phyloP scores from a whole-genome alignment of 805 yeast species.

The Barnettozyma populi region DNA sequence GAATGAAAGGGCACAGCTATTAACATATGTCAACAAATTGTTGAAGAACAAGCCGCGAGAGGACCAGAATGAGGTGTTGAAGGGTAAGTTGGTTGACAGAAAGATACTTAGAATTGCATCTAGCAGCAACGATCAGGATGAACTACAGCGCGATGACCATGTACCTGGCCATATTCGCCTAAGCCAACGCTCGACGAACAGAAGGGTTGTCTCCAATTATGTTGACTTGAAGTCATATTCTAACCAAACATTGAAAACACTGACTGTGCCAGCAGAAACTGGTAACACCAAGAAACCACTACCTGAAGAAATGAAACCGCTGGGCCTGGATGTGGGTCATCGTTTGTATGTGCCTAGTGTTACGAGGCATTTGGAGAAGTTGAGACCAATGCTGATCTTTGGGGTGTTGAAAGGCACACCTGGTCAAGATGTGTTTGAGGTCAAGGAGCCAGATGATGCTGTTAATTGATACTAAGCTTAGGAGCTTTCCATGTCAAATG shows the following conservation, averaged over 20 bases:
- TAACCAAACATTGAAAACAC: not conserved
- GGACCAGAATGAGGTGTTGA: constrained; percentile 21
- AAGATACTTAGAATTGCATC: constrained; percentile 23
- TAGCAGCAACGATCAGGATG: not conserved
- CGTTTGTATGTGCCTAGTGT: not conserved
- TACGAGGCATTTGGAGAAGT: not conserved
- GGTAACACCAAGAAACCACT: not conserved
- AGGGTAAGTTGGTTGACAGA: constrained; percentile 21
- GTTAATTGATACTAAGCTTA: not conserved
- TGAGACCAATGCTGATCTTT: not conserved
- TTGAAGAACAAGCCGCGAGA: constrained; percentile 15
- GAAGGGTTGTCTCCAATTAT: constrained; percentile 14
- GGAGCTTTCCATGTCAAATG: not conserved
- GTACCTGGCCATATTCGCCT: not conserved
- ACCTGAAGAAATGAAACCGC: not conserved
- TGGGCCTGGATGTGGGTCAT: not conserved
- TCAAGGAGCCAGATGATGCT: not conserved
- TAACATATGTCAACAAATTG: constrained; percentile 21
- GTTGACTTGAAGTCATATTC: constrained; percentile 14
- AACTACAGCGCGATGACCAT: not conserved
- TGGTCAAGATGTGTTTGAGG: not conserved
- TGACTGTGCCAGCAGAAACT: not conserved
- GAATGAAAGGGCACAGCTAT: constrained; percentile 23
- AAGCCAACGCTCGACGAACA: not conserved
- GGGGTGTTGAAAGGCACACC: not conserved